phyloP scores from a whole-genome alignment of 345 rosid genomes.

The Odontarrhena argentea region DNA sequence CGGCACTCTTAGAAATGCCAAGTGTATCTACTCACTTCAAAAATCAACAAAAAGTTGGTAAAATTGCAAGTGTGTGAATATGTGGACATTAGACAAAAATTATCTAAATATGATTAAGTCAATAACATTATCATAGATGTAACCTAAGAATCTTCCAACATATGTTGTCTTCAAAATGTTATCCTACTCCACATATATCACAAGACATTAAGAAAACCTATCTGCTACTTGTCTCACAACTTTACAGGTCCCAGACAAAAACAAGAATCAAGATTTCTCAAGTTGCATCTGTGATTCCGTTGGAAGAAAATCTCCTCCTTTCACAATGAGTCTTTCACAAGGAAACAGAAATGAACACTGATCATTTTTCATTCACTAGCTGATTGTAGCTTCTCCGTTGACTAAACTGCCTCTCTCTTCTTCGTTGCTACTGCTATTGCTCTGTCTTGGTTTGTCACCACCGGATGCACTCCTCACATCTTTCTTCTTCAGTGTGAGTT shows the following conservation, averaged over 20 bases:
- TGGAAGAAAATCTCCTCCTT: constrained; percentile 32
- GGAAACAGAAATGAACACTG: constrained; percentile 26
- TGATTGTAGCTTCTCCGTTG: constrained; percentile 64
- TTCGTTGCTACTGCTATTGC: constrained; percentile 44
- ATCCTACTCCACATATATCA: constrained; percentile 12
- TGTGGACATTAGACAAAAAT: constrained; percentile 10
- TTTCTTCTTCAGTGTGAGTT: constrained; percentile 55
- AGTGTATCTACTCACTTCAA: not conserved
- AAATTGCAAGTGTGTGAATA: not conserved
- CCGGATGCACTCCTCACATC: constrained; percentile 51
- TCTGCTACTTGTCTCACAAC: constrained; percentile 13
- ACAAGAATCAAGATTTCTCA: constrained; percentile 16
- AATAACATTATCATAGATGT: not conserved
- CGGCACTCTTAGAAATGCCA: not conserved
- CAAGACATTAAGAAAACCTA: not conserved
- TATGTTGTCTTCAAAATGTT: constrained; percentile 28
- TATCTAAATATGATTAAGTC: constrained; percentile 14
- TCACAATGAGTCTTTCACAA: constrained; percentile 18
- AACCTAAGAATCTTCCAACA: constrained; percentile 31
- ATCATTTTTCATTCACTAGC: constrained; percentile 39
- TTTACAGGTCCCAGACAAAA: not conserved
- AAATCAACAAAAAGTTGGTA: not conserved
- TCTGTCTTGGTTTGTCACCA: constrained; percentile 51
- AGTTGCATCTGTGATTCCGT: constrained; percentile 29
- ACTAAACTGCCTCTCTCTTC: constrained; percentile 56